A percentile compares a stretch with the other conserved stretches of the same genome.
These are phyloP conservation scores for Trichomonas tenax DNA, from an alignment of 208 protist genomes.

Conservation along the genomic window DNA sequence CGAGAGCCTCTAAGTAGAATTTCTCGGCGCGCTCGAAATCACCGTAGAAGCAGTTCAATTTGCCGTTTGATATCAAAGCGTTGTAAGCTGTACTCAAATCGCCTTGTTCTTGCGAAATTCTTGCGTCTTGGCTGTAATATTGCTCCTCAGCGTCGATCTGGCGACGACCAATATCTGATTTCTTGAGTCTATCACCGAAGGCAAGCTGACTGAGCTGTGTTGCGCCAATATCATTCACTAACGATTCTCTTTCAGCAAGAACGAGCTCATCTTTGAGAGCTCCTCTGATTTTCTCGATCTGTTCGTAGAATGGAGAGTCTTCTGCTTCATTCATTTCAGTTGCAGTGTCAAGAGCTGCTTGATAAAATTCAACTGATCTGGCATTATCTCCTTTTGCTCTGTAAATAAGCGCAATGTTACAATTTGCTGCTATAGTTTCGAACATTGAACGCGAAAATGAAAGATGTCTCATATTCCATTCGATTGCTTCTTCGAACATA, in stretches of 20 bases:
- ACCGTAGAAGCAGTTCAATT: background rate
- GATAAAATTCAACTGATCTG: background rate
- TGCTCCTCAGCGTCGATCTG: background rate
- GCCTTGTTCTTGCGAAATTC: background rate
- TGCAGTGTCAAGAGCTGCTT: background rate
- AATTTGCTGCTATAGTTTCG: background rate
- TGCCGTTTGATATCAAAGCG: background rate
- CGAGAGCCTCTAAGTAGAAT: background rate
- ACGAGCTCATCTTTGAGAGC: background rate
- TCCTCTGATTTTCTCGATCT: background rate
- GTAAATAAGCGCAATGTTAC: background rate
- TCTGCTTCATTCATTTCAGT: background rate
- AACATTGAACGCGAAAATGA: background rate
- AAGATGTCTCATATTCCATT: constrained; percentile 15
- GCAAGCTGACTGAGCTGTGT: background rate
- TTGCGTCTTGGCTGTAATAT: background rate
- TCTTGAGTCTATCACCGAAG: background rate
- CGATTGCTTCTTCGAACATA: background rate
- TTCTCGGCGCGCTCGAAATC: background rate
- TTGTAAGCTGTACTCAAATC: background rate
- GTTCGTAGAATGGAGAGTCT: background rate
- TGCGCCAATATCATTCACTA: background rate
- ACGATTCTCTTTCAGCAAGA: background rate
- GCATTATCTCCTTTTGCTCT: background rate
- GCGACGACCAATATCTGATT: background rate